Base-by-base conservation (phyloP, 169 alveolate genomes). In the Perkinsus chesapeaki region DNA sequence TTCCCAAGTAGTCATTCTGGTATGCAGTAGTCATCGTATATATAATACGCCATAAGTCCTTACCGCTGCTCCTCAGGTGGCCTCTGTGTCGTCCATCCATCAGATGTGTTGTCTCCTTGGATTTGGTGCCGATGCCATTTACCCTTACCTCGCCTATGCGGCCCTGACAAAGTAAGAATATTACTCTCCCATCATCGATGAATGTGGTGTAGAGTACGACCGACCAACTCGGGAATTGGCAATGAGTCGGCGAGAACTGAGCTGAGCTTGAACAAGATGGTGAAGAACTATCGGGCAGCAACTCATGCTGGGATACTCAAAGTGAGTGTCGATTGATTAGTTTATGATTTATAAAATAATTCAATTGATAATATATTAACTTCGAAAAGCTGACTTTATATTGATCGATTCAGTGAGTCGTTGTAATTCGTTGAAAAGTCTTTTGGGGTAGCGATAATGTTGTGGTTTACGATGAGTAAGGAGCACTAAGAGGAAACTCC, bases 61-160 rank as follows among this genome's bases (percentile, higher is more conserved):
- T 16, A 43, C 16, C 60, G 5, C 72, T 48, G 94, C 48, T 39
- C 27, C 39, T 23, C 82, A 60, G 82, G 82, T 60, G 12, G 95
- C 39, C 93, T 92, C 92, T 95, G 94, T 60, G 31, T 60, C 82
- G 82, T 60, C 82, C 60, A 94, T 95, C 5, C 96, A 95, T 82
- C 96, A 94, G 47, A 73, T 95, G 90, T 96, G 96, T 37, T 94
- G 95, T 39, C 93, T 96, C 39, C 94, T 95, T 39, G 95, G 96
- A 38, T 96, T 93, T 91, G 97, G 97, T 43, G 96, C 96, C n/a
- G 97, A 96, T 93, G 96, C 97, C 92, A 94, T 96, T 72, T 96
- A 82, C 92, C 97, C 97, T 20, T 96, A 94, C 94, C 93, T 95
- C 92, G 94, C 96, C 27, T 96, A 95, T 93, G 95, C 94, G 73